These are phyloP conservation scores for Ehretia macrophylla DNA, from an alignment of 257 asterid species.

Conservation along the genomic window DNA sequence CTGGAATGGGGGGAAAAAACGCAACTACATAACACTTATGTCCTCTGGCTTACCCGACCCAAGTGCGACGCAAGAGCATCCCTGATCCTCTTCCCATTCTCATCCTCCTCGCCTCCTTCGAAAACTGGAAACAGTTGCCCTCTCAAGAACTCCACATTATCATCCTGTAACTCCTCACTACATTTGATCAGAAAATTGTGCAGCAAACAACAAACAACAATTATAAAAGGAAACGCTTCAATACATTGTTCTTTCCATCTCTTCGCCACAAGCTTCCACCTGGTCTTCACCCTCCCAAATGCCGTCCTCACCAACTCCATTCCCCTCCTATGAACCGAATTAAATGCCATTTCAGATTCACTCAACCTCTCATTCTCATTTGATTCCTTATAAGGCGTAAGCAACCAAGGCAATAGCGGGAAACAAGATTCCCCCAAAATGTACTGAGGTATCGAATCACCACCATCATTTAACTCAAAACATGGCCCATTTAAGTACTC, in stretches of 20 bases:
- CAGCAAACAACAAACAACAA: constrained; percentile 76
- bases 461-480: constrained; percentile 48
- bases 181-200: constrained; percentile 92
- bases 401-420: constrained; percentile 76
- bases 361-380: constrained; percentile 24
- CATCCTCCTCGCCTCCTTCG: constrained; percentile 54
- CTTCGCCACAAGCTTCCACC: constrained; percentile 76
- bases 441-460: constrained; percentile 63
- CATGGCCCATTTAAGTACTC: constrained; percentile 65
- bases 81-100: constrained; percentile 54
- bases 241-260: constrained; percentile 65
- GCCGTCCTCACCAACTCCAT: constrained; percentile 61
- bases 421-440: constrained; percentile 73
- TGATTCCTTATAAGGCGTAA: constrained; percentile 48
- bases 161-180: constrained; percentile 60
- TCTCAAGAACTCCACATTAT: constrained; percentile 27
- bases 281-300: constrained; percentile 47
- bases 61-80: constrained; percentile 75
- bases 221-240: constrained; percentile 78
- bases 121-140: constrained; percentile 36
- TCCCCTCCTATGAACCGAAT: constrained; percentile 54
- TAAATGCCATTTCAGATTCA: constrained; percentile 45
- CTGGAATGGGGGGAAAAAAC: background rate
- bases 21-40: constrained; percentile 15
- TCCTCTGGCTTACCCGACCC: constrained; percentile 54